Conservation (phyloP, 352 stramenopile genomes). For the Lagenidium sp. region DNA sequence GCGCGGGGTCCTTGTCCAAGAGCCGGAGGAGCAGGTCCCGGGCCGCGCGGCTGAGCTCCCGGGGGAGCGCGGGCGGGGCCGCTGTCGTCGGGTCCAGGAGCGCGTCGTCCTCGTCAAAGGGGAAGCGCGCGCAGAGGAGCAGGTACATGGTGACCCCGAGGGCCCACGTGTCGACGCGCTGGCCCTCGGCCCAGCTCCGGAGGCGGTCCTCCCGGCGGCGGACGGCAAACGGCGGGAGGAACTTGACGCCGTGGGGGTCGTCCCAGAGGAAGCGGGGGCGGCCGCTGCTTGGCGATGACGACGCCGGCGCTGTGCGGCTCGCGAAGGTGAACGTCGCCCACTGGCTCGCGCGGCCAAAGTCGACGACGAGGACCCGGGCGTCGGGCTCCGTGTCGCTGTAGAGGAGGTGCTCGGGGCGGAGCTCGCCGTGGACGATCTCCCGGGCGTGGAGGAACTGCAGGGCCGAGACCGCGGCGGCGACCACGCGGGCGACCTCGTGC, state of each 20-base stretch:
- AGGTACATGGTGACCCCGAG: slow-evolving; percentile 68
- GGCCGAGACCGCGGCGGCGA: slow-evolving; percentile 30
- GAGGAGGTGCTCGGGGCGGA: slow-evolving; percentile 68
- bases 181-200: slow-evolving; percentile 39
- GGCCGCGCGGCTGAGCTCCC: slow-evolving; percentile 47
- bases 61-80: slow-evolving; percentile 17
- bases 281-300: not conserved
- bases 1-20: slow-evolving; percentile 37
- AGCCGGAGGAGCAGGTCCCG: slow-evolving; percentile 49
- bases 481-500: slow-evolving; percentile 38
- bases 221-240: slow-evolving; percentile 56
- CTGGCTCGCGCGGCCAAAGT: slow-evolving; percentile 48
- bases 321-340: slow-evolving; percentile 27
- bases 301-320: no score
- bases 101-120: slow-evolving; percentile 21
- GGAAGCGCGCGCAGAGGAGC: slow-evolving; percentile 51
- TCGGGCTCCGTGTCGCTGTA: slow-evolving; percentile 58
- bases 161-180: slow-evolving; percentile 64
- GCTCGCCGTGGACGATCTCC: slow-evolving; percentile 49
- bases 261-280: slow-evolving; percentile 39
- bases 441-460: slow-evolving; percentile 48
- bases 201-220: slow-evolving; percentile 19
- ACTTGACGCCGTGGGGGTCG: slow-evolving; percentile 41
- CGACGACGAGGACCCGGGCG: slow-evolving; percentile 44
- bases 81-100: no score